Evolutionary conservation across 805 yeast genomes (phyloP).

Genomic region (Hagleromyces aurorensis): DNA sequence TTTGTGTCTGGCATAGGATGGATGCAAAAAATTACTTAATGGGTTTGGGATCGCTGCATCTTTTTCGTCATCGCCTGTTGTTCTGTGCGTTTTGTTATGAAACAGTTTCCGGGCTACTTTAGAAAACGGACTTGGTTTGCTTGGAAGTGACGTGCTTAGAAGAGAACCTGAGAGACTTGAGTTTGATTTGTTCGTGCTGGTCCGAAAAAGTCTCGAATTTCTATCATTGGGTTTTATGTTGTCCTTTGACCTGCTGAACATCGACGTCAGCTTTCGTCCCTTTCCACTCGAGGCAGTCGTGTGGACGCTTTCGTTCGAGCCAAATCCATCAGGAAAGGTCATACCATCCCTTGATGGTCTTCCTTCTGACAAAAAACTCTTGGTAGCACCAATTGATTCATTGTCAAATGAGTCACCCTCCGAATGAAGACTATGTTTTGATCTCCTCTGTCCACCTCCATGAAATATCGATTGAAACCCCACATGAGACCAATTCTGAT

Average conservation of each 20-base stretch:
- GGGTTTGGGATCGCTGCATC: constrained; percentile 24
- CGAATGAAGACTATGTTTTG: constrained; percentile 14
- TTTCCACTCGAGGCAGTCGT: constrained; percentile 11
- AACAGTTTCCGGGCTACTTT: constrained; percentile 24
- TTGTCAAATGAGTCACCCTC: constrained; percentile 1
- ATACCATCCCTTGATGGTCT: neutral
- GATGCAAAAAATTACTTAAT: constrained; percentile 27
- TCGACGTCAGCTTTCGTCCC: constrained; percentile 9
- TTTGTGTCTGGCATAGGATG: constrained; percentile 26
- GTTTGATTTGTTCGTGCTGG: constrained; percentile 7
- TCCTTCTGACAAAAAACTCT: constrained; percentile 1
- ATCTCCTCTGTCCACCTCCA: constrained; percentile 16
- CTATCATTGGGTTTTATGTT: constrained; percentile 10
- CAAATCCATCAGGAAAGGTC: constrained; percentile 1
- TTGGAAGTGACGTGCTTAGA: constrained; percentile 7
- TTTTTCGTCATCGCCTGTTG: constrained; percentile 12
- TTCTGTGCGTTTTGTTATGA: constrained; percentile 17
- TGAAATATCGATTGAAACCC: constrained; percentile 26
- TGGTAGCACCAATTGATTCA: neutral
- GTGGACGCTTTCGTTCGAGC: constrained; percentile 11
- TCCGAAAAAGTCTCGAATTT: constrained; percentile 10
- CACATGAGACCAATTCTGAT: constrained; percentile 21
- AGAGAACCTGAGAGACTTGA: constrained; percentile 7
- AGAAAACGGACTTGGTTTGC: constrained; percentile 14
- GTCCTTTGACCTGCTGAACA: constrained; percentile 9